These are phyloP conservation scores for Lachnellula willkommii DNA, from an alignment of 2,329 filamentous ascomycete genomes.

Conservation along the genomic window DNA sequence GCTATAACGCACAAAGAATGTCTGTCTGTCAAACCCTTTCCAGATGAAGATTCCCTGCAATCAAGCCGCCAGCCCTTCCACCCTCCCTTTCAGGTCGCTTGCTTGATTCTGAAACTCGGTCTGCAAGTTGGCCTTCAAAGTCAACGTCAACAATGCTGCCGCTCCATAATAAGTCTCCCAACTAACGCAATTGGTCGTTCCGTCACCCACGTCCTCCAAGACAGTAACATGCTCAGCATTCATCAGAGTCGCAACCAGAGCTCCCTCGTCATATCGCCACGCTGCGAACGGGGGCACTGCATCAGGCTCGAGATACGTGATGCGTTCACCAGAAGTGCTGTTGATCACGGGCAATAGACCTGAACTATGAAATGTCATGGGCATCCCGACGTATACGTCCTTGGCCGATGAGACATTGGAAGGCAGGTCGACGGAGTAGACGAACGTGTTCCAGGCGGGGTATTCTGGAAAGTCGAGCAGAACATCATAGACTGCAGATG, in stretches of 20 bases:
- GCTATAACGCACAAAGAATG: too few species aligned
- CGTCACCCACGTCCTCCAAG: slow-evolving; percentile 4
- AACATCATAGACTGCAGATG: slow-evolving; percentile 3
- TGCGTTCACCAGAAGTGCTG: slow-evolving; percentile 7
- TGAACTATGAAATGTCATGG: slow-evolving; percentile 10
- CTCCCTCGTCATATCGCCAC: slow-evolving; percentile 1
- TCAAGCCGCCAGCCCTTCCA: not conserved
- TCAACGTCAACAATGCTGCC: not conserved
- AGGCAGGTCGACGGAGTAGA: slow-evolving; percentile 10
- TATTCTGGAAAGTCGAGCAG: slow-evolving; percentile 8
- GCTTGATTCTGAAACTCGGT: slow-evolving; percentile 9
- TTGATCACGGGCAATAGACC: slow-evolving; percentile 6
- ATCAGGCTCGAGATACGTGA: slow-evolving; percentile 8
- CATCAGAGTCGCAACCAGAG: slow-evolving; percentile 1
- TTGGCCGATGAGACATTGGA: slow-evolving; percentile 2
- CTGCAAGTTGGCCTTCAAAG: slow-evolving; percentile 4
- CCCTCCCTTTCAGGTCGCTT: slow-evolving; percentile 7
- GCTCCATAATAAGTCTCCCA: slow-evolving; percentile 14
- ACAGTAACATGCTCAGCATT: slow-evolving; percentile 13
- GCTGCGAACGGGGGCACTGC: not conserved
- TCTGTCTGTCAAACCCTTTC: too few species aligned
- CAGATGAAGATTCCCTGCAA: too few species aligned
- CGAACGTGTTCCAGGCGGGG: slow-evolving; percentile 12
- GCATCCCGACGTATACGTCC: slow-evolving; percentile 12
- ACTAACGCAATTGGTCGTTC: slow-evolving; percentile 7